Percentiles rank a stretch among this genome's conserved stretches.
phyloP scores from a whole-genome alignment of 345 rosid genomes.

The Chamaenerion angustifolium region DNA sequence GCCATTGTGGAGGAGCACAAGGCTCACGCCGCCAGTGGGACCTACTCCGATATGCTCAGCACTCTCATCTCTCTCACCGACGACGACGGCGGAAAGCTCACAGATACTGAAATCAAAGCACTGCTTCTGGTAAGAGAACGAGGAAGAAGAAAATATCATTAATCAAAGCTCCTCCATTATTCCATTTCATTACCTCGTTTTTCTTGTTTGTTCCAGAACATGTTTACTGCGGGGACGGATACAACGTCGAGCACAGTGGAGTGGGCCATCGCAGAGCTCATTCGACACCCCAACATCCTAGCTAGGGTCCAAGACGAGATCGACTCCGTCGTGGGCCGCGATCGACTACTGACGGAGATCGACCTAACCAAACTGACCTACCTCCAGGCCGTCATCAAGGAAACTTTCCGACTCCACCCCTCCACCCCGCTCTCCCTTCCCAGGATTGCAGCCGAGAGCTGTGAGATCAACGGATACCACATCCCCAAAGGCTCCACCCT shows the following conservation, averaged over 20 bases:
- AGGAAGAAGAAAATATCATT: no score
- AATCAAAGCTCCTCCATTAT: no score
- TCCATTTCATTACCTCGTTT: not conserved
- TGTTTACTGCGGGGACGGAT: constrained; percentile 93
- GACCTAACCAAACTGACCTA: constrained; percentile 46
- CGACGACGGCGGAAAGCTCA: constrained; percentile 43
- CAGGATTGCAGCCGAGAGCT: constrained; percentile 43
- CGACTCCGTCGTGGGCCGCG: constrained; percentile 45
- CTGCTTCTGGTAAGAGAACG: constrained; percentile 41
- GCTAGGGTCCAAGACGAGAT: constrained; percentile 37
- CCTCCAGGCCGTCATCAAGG: constrained; percentile 66
- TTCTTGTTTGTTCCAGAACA: constrained; percentile 14
- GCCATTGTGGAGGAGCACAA: constrained; percentile 54
- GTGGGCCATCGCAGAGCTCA: constrained; percentile 81
- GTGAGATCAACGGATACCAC: constrained; percentile 62
- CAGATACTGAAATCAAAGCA: constrained; percentile 79
- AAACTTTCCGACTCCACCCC: constrained; percentile 73
- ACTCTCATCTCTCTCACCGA: constrained; percentile 50
- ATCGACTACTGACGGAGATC: constrained; percentile 32
- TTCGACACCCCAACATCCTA: constrained; percentile 53
- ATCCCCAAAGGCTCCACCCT: constrained; percentile 60
- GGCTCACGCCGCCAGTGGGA: constrained; percentile 7
- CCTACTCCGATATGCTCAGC: constrained; percentile 35
- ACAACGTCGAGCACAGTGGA: constrained; percentile 85
- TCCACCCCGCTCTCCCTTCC: constrained; percentile 77